A percentile compares a stretch with the other conserved stretches of the same genome.
These are phyloP conservation scores for Castanea mollissima DNA, from an alignment of 306 rosid species.

Conservation along the genomic window DNA sequence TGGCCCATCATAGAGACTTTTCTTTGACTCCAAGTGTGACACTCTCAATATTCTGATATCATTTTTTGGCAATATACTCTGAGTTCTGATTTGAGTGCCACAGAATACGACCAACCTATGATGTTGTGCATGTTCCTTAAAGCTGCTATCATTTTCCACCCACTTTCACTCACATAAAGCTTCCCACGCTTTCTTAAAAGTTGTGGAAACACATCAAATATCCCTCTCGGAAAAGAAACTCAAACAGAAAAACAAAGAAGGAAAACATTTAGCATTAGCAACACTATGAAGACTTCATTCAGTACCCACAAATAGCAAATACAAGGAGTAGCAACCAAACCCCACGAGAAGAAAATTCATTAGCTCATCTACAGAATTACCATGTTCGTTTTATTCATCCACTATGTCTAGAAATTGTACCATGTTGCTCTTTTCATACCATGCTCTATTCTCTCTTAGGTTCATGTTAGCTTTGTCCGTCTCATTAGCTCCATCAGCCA, in stretches of 20 bases:
- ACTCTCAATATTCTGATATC: not conserved
- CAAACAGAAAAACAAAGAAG: not conserved
- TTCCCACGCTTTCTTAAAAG: not conserved
- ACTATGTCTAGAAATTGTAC: too few species aligned
- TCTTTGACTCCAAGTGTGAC: slow-evolving; percentile 16
- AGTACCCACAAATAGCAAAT: not conserved
- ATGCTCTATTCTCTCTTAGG: not conserved
- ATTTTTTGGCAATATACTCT: not conserved
- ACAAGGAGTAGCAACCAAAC: not conserved
- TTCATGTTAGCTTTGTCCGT: not conserved
- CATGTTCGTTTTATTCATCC: too few species aligned
- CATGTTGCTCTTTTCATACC: not conserved
- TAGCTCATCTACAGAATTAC: not conserved
- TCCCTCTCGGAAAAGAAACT: not conserved
- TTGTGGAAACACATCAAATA: not conserved
- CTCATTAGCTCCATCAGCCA: slow-evolving; percentile 11
- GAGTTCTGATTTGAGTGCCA: not conserved
- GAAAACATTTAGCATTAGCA: not conserved
- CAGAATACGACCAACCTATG: slow-evolving; percentile 1
- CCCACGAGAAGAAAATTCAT: not conserved
- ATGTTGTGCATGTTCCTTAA: not conserved
- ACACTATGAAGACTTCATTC: too few species aligned
- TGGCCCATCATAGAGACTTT: slow-evolving; percentile 13
- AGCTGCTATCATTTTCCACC: not conserved
- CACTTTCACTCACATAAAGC: not conserved